These are phyloP conservation scores for Saccharomyces hybrid DNA, from an alignment of 1,139 yeast genomes.

Conservation along the genomic window DNA sequence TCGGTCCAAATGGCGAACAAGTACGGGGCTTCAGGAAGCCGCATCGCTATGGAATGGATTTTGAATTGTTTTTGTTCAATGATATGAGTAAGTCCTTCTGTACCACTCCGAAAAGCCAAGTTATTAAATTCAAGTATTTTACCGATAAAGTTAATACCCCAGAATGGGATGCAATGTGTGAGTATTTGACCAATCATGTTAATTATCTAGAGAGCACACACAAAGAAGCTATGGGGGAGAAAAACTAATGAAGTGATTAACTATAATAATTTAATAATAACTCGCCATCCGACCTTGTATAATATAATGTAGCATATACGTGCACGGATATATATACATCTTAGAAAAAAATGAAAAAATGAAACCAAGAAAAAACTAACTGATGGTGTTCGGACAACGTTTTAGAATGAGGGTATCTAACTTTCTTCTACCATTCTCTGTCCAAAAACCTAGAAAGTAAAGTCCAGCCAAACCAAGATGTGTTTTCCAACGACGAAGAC, in stretches of 20 bases:
- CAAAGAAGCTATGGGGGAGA: slow-evolving; percentile 2
- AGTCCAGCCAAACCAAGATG: slow-evolving; percentile 20
- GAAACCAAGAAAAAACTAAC: not conserved
- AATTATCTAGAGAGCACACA: slow-evolving; percentile 15
- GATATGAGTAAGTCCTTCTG: slow-evolving; percentile 15
- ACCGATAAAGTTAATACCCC: slow-evolving; percentile 7
- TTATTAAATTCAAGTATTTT: slow-evolving; percentile 13
- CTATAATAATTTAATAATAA: not conserved
- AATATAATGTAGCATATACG: not conserved
- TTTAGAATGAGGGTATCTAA: not conserved
- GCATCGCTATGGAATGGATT: slow-evolving; percentile 13
- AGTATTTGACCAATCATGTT: slow-evolving; percentile 14
- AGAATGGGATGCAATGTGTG: slow-evolving; percentile 17
- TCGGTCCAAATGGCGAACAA: slow-evolving; percentile 37
- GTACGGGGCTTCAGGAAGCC: slow-evolving; percentile 16
- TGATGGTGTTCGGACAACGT: not conserved
- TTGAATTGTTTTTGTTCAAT: slow-evolving; percentile 19
- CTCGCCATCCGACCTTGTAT: not conserved
- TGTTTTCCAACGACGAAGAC: slow-evolving; percentile 1
- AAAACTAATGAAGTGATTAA: not conserved
- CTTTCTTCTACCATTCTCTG: slow-evolving; percentile 5
- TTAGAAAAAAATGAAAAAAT: not conserved
- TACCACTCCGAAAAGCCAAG: slow-evolving; percentile 3
- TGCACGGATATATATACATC: not conserved
- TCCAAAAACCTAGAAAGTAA: slow-evolving; percentile 14